Conservation (phyloP, 2,329 filamentous ascomycete species). For the Chaetomium globosum region DNA sequence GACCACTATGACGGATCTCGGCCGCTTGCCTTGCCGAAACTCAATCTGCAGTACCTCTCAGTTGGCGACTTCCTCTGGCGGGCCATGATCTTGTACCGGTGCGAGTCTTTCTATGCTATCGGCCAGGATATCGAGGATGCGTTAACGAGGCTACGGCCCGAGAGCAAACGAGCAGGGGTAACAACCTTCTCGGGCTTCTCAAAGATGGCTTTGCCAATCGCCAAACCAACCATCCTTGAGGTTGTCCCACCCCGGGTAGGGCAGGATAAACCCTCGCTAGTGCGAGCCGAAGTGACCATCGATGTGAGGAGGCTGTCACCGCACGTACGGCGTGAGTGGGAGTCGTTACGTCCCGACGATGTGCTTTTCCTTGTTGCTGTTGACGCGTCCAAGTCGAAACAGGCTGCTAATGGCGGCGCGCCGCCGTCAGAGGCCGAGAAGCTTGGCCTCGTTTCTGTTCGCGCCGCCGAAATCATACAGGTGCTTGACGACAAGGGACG, state of each 20-base stretch:
- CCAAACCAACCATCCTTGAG: slow-evolving; percentile 83
- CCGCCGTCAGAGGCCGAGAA: slow-evolving; percentile 57
- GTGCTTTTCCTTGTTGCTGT: slow-evolving; percentile 85
- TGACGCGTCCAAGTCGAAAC: slow-evolving; percentile 59
- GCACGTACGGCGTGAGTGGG: slow-evolving; percentile 82
- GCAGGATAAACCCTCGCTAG: slow-evolving; percentile 76
- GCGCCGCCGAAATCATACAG: slow-evolving; percentile 83
- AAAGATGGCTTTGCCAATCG: slow-evolving; percentile 86
- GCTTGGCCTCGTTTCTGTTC: slow-evolving; percentile 69
- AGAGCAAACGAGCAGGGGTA: slow-evolving; percentile 63
- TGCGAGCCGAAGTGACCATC: slow-evolving; percentile 82
- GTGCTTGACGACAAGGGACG: slow-evolving; percentile 84
- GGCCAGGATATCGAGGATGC: slow-evolving; percentile 86
- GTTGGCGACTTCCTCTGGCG: slow-evolving; percentile 97
- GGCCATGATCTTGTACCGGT: slow-evolving; percentile 83
- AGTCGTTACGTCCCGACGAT: slow-evolving; percentile 81
- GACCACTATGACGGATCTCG: slow-evolving; percentile 85
- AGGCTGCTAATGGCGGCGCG: slow-evolving; percentile 56
- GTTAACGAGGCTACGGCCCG: slow-evolving; percentile 76
- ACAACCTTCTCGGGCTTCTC: slow-evolving; percentile 81
- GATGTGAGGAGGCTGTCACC: slow-evolving; percentile 80
- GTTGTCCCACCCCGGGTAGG: slow-evolving; percentile 82
- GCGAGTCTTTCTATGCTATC: slow-evolving; percentile 91
- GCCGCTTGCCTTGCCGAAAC: slow-evolving; percentile 86
- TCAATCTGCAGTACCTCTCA: slow-evolving; percentile 94